These are phyloP conservation scores for Cyphellophora europaea DNA, from an alignment of 2,329 filamentous ascomycete genomes.

Conservation along the genomic window DNA sequence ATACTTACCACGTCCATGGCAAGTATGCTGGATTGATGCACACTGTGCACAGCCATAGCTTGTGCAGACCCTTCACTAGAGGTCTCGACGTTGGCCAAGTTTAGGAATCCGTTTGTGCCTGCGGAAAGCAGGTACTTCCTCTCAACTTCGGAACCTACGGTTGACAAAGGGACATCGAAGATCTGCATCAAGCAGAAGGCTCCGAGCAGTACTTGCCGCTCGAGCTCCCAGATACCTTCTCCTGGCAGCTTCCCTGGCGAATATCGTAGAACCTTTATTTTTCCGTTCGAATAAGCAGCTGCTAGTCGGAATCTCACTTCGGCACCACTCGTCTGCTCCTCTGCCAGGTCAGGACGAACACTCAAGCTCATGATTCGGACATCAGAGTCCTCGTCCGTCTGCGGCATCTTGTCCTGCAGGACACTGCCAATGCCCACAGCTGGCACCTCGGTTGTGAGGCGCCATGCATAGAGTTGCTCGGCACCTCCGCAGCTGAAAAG, in stretches of 20 bases:
- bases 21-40: slow-evolving; percentile 82
- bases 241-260: neutral
- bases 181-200: slow-evolving; percentile 14
- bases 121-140: too few relatives aligned
- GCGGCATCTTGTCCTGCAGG: slow-evolving; percentile 41
- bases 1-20: slow-evolving; percentile 27
- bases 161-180: too few relatives aligned
- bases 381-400: slow-evolving; percentile 47
- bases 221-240: slow-evolving; percentile 8
- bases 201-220: slow-evolving; percentile 9
- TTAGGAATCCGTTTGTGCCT: slow-evolving; percentile 75
- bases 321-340: neutral
- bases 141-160: too few relatives aligned
- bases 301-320: slow-evolving; percentile 47
- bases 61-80: neutral
- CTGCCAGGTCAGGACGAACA: slow-evolving; percentile 25
- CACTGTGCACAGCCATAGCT: slow-evolving; percentile 12
- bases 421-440: slow-evolving; percentile 44
- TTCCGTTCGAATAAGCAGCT: slow-evolving; percentile 77
- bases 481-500: slow-evolving; percentile 80
- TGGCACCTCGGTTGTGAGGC: slow-evolving; percentile 44
- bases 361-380: slow-evolving; percentile 77
- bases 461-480: slow-evolving; percentile 87
- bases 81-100: slow-evolving; percentile 37
- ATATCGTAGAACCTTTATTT: slow-evolving; percentile 48